Evolutionary conservation across 352 stramenopile species (phyloP), one percentile per base, ranked within the genome.

Genomic region (Phytophthora cryptogea): DNA sequence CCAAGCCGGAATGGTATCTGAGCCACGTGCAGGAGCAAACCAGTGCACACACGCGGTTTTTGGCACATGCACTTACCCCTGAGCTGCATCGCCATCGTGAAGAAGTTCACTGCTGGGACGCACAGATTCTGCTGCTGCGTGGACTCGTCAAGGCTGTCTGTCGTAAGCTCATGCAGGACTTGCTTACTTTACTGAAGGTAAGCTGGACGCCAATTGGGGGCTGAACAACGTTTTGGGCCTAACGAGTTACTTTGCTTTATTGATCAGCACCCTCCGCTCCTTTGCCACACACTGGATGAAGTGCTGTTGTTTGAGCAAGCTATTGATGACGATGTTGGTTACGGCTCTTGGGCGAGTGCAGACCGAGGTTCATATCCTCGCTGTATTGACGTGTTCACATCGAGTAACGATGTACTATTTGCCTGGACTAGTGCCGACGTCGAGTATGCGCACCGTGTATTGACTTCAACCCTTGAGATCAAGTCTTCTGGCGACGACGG

Each of bases 251-350:
- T 44, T 44, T 44, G 6, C 17, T 54, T 20, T 47, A 10, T 30
- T 28, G 16, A 10, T 7, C 42, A 82, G 74, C 54, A 79, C 41
- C 56, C 76, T n/a, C 59, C 63, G 2, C 55, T 88, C 1, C 62
- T 93, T 39, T 93, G 83, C 50, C 83, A 93, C 47, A 84, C 76
- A 3, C 59, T 93, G 16, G 83, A 93, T 36, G 83, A 93, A 65
- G 63, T 90, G 0, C 41, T 93, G 50, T 66, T 91, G 7, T 93
- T 93, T 65, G 83, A 93, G 54, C 72, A 78, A 32, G 27, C 57
- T 2, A 57, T 91, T 17, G 78, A 93, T 42, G 80, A 86, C 6
- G 70, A 88, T 17, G 75, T 89, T 51, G 70, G 61, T 17, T 93
- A 93, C 45, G 68, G 68, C 8, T 78, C 80, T 3, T 93, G 73